Conservation (phyloP, 768 basidiomycete genomes). For the Amanita pallidorosea region DNA sequence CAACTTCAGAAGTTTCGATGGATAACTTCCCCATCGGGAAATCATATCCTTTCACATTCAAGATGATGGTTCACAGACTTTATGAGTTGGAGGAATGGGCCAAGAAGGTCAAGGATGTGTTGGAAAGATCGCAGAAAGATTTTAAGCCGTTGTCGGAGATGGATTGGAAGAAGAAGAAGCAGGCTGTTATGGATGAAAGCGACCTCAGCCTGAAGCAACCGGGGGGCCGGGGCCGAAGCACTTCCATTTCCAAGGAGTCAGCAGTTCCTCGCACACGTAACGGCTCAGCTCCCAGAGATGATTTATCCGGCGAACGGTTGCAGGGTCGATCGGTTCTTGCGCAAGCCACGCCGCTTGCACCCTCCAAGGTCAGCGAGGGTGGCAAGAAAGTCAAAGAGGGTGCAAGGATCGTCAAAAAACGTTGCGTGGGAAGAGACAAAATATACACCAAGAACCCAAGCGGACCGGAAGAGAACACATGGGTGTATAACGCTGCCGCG, state of each 20-base stretch:
- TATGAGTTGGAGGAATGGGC: conserved; percentile 54
- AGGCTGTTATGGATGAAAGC: background rate
- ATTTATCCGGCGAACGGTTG: background rate
- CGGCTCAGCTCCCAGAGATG: background rate
- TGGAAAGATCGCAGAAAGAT: conserved; percentile 42
- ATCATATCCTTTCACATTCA: conserved; percentile 52
- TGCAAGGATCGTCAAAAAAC: conserved; percentile 2
- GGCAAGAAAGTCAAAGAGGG: background rate
- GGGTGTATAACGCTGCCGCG: conserved; percentile 3
- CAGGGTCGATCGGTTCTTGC: background rate
- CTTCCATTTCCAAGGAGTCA: background rate
- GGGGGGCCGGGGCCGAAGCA: background rate
- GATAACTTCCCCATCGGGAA: conserved; percentile 34
- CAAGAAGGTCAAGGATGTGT: conserved; percentile 38
- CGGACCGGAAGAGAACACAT: background rate
- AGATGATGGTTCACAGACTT: conserved; percentile 55
- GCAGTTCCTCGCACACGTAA: background rate
- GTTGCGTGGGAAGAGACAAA: conserved; percentile 2
- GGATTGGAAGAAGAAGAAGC: conserved; percentile 1
- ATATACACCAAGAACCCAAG: background rate
- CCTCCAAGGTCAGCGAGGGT: background rate
- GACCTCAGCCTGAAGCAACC: background rate
- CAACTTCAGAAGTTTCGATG: background rate
- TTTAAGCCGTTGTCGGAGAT: conserved; percentile 44
- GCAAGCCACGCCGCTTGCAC: background rate